Percentiles rank a stretch among this genome's conserved stretches.
Conservation (phyloP, 441 rosid genomes). For the Pelargonium citronellum region DNA sequence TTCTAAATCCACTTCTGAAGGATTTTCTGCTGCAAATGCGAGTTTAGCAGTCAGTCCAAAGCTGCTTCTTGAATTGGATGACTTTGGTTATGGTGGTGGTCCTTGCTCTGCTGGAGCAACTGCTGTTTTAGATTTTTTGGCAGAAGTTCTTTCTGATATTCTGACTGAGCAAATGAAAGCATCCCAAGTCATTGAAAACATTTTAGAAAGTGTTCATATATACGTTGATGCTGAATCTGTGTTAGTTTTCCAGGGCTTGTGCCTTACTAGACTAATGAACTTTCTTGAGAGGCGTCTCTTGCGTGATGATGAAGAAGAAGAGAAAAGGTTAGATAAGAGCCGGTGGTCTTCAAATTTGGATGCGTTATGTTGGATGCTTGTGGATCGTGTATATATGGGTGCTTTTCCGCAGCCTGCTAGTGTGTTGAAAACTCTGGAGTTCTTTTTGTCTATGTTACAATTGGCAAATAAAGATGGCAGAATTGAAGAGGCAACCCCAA, state of each 20-base stretch:
- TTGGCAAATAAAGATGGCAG: slow-evolving; percentile 97
- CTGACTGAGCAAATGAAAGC: slow-evolving; percentile 90
- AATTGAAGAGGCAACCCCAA: slow-evolving; percentile 86
- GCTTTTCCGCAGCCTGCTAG: slow-evolving; percentile 87
- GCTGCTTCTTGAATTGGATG: slow-evolving; percentile 76
- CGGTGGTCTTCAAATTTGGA: slow-evolving; percentile 96
- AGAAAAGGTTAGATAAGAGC: slow-evolving; percentile 81
- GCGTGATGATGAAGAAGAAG: slow-evolving; percentile 99
- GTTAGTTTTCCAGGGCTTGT: slow-evolving; percentile 83
- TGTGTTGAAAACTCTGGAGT: slow-evolving; percentile 85
- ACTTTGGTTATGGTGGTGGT: slow-evolving; percentile 90
- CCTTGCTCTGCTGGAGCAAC: slow-evolving; percentile 97
- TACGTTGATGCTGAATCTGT: slow-evolving; percentile 81
- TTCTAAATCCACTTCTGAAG: slow-evolving; percentile 52
- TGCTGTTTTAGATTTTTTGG: slow-evolving; percentile 86
- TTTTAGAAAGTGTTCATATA: slow-evolving; percentile 75
- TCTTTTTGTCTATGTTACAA: slow-evolving; percentile 95
- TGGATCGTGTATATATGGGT: slow-evolving; percentile 96
- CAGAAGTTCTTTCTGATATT: slow-evolving; percentile 88
- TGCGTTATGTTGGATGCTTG: slow-evolving; percentile 93
- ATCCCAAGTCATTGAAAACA: slow-evolving; percentile 60
- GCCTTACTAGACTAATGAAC: slow-evolving; percentile 88
- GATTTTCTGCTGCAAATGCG: slow-evolving; percentile 41
- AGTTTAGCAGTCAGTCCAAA: slow-evolving; percentile 54
- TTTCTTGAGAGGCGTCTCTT: slow-evolving; percentile 96